These are phyloP conservation scores for Chionographis japonica DNA, from an alignment of 106 monocot genomes.

Conservation along the genomic window DNA sequence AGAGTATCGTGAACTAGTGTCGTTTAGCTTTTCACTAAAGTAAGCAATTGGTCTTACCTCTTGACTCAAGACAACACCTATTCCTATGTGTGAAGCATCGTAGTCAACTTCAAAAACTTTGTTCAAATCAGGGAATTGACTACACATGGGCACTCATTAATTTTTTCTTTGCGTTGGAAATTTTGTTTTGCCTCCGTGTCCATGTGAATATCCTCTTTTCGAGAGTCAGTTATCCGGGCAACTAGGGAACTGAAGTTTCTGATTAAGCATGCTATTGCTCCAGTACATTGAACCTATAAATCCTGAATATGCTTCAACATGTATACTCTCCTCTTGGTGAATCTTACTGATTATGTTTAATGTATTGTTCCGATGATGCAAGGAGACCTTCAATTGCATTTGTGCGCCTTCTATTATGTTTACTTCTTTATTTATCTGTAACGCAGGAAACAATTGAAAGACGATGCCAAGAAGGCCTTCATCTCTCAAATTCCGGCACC, in stretches of 20 bases:
- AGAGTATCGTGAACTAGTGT: too few relatives aligned
- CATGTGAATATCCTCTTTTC: not conserved
- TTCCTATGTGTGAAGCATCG: not conserved
- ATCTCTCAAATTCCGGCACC: slow-evolving; percentile 48
- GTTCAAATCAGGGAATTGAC: not conserved
- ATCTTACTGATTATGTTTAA: not conserved
- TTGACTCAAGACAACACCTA: not conserved
- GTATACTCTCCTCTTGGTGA: too few relatives aligned
- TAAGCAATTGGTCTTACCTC: not conserved
- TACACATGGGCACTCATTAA: too few relatives aligned
- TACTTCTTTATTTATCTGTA: not conserved
- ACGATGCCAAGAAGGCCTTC: slow-evolving; percentile 37
- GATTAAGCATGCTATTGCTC: not conserved
- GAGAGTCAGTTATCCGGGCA: not conserved
- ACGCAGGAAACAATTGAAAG: slow-evolving; percentile 45
- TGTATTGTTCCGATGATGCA: not conserved
- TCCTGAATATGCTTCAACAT: too few relatives aligned
- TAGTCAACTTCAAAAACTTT: not conserved
- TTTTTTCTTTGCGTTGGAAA: not conserved
- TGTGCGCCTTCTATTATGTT: not conserved
- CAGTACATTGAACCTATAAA: too few relatives aligned
- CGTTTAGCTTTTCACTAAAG: slow-evolving; percentile 3
- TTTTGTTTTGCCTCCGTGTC: not conserved
- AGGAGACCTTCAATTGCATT: not conserved
- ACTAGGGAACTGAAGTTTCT: not conserved